These are phyloP conservation scores for Arthrinium puccinioides DNA, from an alignment of 2,329 filamentous ascomycete genomes.

Conservation along the genomic window DNA sequence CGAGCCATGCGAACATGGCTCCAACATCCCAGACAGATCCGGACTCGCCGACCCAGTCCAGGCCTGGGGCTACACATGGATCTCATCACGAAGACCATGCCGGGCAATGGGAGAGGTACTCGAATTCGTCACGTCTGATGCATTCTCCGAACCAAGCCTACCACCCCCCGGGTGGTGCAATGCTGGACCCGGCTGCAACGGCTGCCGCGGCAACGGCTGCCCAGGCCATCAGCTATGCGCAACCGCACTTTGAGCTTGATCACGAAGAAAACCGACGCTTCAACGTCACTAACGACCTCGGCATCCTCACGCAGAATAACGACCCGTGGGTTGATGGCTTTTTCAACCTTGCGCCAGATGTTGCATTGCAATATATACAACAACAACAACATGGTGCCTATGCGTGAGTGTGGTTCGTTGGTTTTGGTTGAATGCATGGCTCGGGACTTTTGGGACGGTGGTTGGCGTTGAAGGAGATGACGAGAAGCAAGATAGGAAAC, in stretches of 20 bases:
- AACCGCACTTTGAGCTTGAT: not conserved
- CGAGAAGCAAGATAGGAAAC: not conserved
- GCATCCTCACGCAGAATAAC: slow-evolving; percentile 7
- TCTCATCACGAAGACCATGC: not conserved
- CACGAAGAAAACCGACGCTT: slow-evolving; percentile 5
- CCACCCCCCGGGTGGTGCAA: slow-evolving; percentile 1
- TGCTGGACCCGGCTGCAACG: not conserved
- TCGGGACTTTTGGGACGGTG: no score
- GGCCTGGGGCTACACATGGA: not conserved
- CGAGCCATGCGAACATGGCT: slow-evolving; percentile 1
- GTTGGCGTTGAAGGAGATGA: slow-evolving; percentile 1
- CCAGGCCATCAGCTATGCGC: slow-evolving; percentile 1
- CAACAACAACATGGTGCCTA: not conserved
- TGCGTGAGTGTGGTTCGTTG: not conserved
- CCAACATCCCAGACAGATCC: not conserved
- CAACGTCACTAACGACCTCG: slow-evolving; percentile 5
- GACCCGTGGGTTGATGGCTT: slow-evolving; percentile 7
- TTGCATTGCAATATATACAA: not conserved
- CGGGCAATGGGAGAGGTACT: slow-evolving; percentile 2
- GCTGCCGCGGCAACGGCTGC: not conserved
- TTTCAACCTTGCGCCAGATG: not conserved
- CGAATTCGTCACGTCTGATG: not conserved
- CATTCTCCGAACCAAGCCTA: slow-evolving; percentile 1
- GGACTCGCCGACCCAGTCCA: slow-evolving; percentile 2
- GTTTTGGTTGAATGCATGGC: no score